Evolutionary conservation across 805 yeast genomes (phyloP), one percentile per base, ranked within the genome.

Genomic region (Starmerella kuoi): DNA sequence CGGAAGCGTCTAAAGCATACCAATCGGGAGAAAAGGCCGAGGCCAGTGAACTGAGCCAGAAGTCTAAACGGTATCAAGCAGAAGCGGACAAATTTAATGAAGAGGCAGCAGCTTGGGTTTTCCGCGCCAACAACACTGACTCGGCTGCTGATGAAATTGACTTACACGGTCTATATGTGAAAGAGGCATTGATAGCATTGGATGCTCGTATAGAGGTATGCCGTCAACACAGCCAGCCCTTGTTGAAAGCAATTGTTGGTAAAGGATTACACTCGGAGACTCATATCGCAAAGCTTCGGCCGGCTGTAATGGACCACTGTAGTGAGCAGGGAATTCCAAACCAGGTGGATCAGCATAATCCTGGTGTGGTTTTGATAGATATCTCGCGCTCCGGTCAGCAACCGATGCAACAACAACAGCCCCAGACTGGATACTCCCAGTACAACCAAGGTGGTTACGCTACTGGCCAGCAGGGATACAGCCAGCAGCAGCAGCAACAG

Each of bases 71-170:
- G 46, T 75, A 74, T 46, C 66, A 65, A 23, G 61, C 55, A 0
- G 62, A 77, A 49, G 91, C 85, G 26, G 94, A 85, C 34, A 58
- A 66, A 30, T 74, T 69, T 57, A 87, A 87, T 61, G 64, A 67
- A 17, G 74, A 77, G 60, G 98, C 97, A 3, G 96, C 95, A 1
- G 58, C 47, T 17, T 49, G 49, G 48, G 57, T 55, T 20, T 88
- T 88, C 59, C 66, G 77, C 33, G 87, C 81, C 50, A 88, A 88
- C 60, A 88, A 88, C 57, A 73, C 83, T 31, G 96, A 87, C 56
- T 77, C 88, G n/a, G 77, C 72, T 25, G 68, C 69, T 20, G 79
- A 84, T 59, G 97, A 88, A 61, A 85, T 88, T 48, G 97, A 88
- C 63, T 67, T 88, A 40, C 98, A 88, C 60, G 98, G 98, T 0